Base-by-base conservation (phyloP, 805 yeast genomes). In the Yueomyces sp. region DNA sequence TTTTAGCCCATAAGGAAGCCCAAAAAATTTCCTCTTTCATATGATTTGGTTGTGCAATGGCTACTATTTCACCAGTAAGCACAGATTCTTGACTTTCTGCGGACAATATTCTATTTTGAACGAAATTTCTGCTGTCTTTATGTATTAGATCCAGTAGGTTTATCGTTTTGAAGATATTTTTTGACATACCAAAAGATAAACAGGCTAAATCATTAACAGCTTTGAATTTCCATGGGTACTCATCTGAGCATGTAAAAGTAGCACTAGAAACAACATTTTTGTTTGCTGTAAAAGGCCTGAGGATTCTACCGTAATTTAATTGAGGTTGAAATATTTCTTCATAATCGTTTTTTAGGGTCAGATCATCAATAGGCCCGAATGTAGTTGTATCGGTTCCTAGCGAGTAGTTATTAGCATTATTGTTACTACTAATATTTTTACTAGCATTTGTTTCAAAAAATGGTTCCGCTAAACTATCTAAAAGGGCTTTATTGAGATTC, bases 191-290 rank as follows among this genome's bases (percentile, higher is more conserved):
- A 63, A 88, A 84, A 66, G 85, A 77, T 46, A 86, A 68, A 55
- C 94, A 84, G 0, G 95, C 94, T 50, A 87, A 67, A 62, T 88
- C 96, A 57, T 90, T 88, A 12, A 94, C 86, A 5, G 94, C 88
- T 53, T 76, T 76, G 41, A 88, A 72, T 29, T 68, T 64, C 88
- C 92, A 88, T 1, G 96, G 96, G 40, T 73, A 71, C 11, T 73
- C 76, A 28, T 73, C 65, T 2, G 77, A 77, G 41, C 94, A 84
- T 0, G 95, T 85, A 58, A 88, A 80, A 9, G 87, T 80, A 0
- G 95, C 92, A 55, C 85, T 92, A 8, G 90, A 90, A 1, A 76
- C 68, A 0, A 81, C 66, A 46, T 79, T 80, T 52, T 83, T 86
- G 2, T 83, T 79, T 0, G 87, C 72, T 0, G 85, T 71, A 47